Conservation (phyloP, 2,329 filamentous ascomycete species). For the Byssoonygena ceratinophila region DNA sequence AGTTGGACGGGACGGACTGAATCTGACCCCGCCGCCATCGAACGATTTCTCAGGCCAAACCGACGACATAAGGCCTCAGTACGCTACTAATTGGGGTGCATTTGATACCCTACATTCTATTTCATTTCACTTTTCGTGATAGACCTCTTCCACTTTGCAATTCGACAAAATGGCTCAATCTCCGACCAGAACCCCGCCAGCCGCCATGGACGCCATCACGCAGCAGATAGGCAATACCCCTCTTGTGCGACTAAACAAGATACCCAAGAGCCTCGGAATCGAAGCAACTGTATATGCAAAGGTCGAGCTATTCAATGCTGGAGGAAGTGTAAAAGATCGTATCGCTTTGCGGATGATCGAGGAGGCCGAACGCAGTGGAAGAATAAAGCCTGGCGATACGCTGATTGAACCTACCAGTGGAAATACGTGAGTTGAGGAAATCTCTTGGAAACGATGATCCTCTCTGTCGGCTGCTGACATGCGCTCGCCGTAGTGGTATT, state of each 20-base stretch:
- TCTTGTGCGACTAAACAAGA: conserved; percentile 85
- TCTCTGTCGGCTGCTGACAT: background rate
- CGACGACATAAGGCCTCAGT: too few relatives aligned
- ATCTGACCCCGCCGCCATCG: background rate
- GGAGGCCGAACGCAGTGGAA: conserved; percentile 77
- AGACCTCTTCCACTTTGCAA: background rate
- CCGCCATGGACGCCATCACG: conserved; percentile 56
- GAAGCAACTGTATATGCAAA: conserved; percentile 84
- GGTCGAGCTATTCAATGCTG: conserved; percentile 86
- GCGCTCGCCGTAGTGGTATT: conserved; percentile 52
- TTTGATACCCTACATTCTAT: background rate
- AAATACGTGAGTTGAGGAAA: conserved; percentile 55
- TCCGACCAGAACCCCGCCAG: conserved; percentile 34
- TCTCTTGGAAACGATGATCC: too few relatives aligned
- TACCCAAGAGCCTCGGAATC: conserved; percentile 82
- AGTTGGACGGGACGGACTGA: background rate
- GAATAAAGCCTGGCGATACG: conserved; percentile 94
- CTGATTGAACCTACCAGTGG: conserved; percentile 96
- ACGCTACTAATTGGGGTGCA: too few relatives aligned
- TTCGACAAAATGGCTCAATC: background rate
- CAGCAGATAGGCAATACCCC: conserved; percentile 93
- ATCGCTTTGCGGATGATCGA: conserved; percentile 97
- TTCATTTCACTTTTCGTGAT: background rate
- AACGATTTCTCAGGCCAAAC: too few relatives aligned
- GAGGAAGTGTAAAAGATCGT: conserved; percentile 85